phyloP scores from a whole-genome alignment of 140 eudicot species.

The Anethum foeniculum region DNA sequence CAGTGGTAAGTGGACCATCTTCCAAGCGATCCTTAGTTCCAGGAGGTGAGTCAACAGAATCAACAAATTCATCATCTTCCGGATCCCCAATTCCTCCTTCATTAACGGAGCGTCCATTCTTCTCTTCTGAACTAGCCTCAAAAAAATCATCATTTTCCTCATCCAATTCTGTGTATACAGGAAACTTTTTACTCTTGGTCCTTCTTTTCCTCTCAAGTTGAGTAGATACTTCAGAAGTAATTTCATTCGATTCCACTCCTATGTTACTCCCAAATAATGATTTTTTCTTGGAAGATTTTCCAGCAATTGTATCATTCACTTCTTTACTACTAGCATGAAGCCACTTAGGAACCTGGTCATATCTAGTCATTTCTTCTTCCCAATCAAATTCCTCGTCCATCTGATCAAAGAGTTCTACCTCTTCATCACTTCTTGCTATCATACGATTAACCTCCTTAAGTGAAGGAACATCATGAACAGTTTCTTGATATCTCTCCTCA shows the following conservation, averaged over 20 bases:
- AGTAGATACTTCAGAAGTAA: conserved; percentile 28
- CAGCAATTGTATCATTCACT: conserved; percentile 47
- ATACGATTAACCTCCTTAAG: conserved; percentile 91
- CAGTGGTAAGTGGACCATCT: conserved; percentile 37
- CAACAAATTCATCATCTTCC: conserved; percentile 67
- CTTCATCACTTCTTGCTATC: conserved; percentile 99
- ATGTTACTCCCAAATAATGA: conserved; percentile 14
- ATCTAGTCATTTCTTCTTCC: conserved; percentile 84
- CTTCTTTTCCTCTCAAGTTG: conserved; percentile 42
- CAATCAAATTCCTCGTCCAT: conserved; percentile 98
- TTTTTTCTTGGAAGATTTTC: conserved; percentile 47
- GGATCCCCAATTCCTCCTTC: conserved; percentile 61
- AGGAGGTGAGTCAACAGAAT: conserved; percentile 34
- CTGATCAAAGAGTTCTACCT: conserved; percentile 85
- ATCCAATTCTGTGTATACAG: conserved; percentile 75
- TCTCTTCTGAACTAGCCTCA: conserved; percentile 70
- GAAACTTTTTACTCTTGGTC: conserved; percentile 57
- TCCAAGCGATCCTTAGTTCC: conserved; percentile 41
- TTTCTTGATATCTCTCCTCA: conserved; percentile 94
- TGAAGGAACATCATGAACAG: conserved; percentile 92
- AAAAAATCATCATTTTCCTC: conserved; percentile 68
- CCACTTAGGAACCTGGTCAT: conserved; percentile 89
- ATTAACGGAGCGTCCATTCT: conserved; percentile 32
- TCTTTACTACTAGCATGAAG: conserved; percentile 67
- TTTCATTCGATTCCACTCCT: conserved; percentile 24